Conservation (phyloP, 768 basidiomycete species). For the Holtermannia corniformis region DNA sequence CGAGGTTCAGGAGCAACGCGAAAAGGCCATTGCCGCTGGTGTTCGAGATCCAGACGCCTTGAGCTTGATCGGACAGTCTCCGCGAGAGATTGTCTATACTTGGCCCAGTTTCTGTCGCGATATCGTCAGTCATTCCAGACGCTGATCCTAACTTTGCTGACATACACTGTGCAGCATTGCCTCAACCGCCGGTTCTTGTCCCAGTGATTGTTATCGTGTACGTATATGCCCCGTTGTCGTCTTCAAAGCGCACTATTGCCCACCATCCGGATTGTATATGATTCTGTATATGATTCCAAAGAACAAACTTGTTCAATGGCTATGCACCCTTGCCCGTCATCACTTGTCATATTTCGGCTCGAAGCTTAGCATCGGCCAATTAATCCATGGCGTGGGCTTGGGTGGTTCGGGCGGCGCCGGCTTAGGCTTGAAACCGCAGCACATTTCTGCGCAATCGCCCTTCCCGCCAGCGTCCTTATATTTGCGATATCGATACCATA, state of each 20-base stretch:
- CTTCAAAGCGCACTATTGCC: neutral
- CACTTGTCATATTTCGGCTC: slow-evolving; percentile 24
- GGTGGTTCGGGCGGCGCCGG: neutral
- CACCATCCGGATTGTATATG: no score
- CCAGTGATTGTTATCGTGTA: slow-evolving; percentile 21
- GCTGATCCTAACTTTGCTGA: neutral
- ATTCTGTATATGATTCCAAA: no score
- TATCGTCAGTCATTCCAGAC: slow-evolving; percentile 22
- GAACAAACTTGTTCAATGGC: no score
- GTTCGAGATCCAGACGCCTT: slow-evolving; percentile 7
- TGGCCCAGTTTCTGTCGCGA: slow-evolving; percentile 40
- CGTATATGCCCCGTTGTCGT: neutral
- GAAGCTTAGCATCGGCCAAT: slow-evolving; percentile 29
- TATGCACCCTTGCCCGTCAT: neutral
- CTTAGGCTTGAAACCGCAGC: slow-evolving; percentile 14
- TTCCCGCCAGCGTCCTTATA: slow-evolving; percentile 23
- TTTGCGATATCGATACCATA: slow-evolving; percentile 13
- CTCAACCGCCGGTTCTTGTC: slow-evolving; percentile 35
- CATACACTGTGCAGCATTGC: slow-evolving; percentile 17
- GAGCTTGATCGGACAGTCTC: neutral
- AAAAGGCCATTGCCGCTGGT: slow-evolving; percentile 4
- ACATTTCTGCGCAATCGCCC: slow-evolving; percentile 17
- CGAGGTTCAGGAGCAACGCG: slow-evolving; percentile 1
- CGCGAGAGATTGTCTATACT: slow-evolving; percentile 26
- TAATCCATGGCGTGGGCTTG: slow-evolving; percentile 13